Conservation (phyloP, 441 rosid species). For the Codiaeum variegatum region DNA sequence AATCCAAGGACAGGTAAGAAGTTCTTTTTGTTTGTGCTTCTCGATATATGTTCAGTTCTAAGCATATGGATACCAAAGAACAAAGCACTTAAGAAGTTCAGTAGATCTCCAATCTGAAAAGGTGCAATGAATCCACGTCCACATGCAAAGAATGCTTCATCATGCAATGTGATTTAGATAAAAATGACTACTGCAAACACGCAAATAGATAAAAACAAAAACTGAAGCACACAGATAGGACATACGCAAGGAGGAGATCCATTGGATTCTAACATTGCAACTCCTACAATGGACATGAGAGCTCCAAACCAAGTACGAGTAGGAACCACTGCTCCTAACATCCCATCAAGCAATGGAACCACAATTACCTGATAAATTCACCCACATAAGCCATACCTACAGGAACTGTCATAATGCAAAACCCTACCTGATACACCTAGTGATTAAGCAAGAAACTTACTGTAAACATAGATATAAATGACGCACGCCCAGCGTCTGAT, state of each 20-base stretch:
- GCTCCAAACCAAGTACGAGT: conserved; percentile 60
- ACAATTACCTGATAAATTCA: conserved; percentile 45
- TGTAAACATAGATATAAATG: conserved; percentile 55
- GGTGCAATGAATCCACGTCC: neutral
- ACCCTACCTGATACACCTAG: conserved; percentile 3
- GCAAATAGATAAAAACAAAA: conserved; percentile 7
- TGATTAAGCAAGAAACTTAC: conserved; percentile 32
- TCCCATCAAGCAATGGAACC: conserved; percentile 69
- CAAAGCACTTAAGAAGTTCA: conserved; percentile 55
- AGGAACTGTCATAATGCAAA: conserved; percentile 13
- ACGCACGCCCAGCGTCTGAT: conserved; percentile 65
- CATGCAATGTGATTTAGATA: neutral
- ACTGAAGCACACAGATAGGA: conserved; percentile 9
- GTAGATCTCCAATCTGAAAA: conserved; percentile 57
- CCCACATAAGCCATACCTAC: conserved; percentile 20
- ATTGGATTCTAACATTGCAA: conserved; percentile 58
- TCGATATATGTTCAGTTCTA: conserved; percentile 56
- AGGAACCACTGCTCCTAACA: conserved; percentile 62
- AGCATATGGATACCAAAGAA: conserved; percentile 68
- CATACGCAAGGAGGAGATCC: conserved; percentile 58
- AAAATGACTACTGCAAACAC: neutral
- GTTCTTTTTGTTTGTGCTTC: conserved; percentile 43
- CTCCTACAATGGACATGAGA: conserved; percentile 50
- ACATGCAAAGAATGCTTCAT: neutral
- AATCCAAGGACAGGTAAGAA: conserved; percentile 54